Base-by-base conservation (phyloP, 768 basidiomycete genomes). In the Pleurotus ostreatus region DNA sequence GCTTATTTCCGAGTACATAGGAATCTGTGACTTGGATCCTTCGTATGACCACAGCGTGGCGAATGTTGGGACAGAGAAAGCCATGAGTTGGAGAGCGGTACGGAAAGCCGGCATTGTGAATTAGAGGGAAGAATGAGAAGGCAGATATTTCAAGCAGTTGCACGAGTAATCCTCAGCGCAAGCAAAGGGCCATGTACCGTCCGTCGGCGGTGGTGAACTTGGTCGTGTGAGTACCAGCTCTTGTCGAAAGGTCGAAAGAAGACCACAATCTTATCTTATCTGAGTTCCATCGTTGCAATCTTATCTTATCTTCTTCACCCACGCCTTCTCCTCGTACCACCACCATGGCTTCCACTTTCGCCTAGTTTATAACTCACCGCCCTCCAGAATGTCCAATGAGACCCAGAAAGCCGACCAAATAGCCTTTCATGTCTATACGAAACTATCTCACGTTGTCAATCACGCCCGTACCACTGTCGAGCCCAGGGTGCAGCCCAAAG, bases 371-470 rank as follows among this genome's bases (percentile, higher is more conserved):
- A 18, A 34, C 12, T 22, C 25, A 37, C 41, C 39, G 16, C 5
- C 48, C 48, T 38, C 48, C 37, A 53, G 18, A 40, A 71, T 74
- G 73, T 74, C 74, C 61, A 69, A 72, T 68, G 75, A 76, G 59
- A 68, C 64, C 51, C 74, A 75, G 60, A 91, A 84, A 77, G 87
- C 89, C 62, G 89, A 93, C 78, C 89, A 91, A 78, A 92, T 93
- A 64, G 87, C 88, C 48, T 85, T 85, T 70, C 84, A 85, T 68
- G 84, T 90, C 71, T 92, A 89, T 73, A 83, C 85, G 49, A 93
- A 93, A 75, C 83, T 92, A 53, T 83, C 82, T 67, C 84, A 87
- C 65, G 80, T 89, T 62, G 78, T 93, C 61, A 79, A 84, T 68
- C 76, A 89, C 66, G 87, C 89, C 12, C 77, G 91, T 58, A 76